Base-by-base conservation (phyloP, 768 basidiomycete species). In the Mycena epipterygia region DNA sequence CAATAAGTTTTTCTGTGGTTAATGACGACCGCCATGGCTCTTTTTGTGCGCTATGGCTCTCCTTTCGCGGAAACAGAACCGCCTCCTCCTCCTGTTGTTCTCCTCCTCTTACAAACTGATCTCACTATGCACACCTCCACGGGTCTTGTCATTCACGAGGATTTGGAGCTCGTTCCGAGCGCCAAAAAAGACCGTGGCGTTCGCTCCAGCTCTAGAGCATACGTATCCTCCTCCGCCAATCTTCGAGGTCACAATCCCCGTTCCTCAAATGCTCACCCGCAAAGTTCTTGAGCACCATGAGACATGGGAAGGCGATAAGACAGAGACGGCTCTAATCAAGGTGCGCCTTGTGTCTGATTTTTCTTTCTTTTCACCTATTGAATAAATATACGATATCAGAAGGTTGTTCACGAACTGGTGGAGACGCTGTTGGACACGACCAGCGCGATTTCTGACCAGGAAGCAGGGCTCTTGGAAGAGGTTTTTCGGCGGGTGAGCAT, bases 81-180 rank as follows among this genome's bases (percentile, higher is more conserved):
- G 48, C 70, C 65, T 13, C 70, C 70, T 62, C 51, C 64, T 39
- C 64, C 68, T 39, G 46, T 52, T 33, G 68, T 69, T n/a, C 23
- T 64, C 16, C 68, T 64, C 19, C 65, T 67, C 14, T 14, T 42
- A 8, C 70, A 71, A 29, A 71, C 70, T 2, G 70, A 67, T 56
- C 64, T 71, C 59, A 16, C 44, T 7, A 6, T 29, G 21, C 64
- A 25, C 39, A 58, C 52, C 29, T 71, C 60, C 44, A 39, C 60
- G 29, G 52, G 44, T 60, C 64, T 71, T 29, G 5, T 71, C 3
- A 67, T 71, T 33, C 70, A 71, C 56, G 59, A 71, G 46, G 65
- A 71, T 35, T 61, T 69, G 53, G 39, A 39, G 53, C 52, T 17
- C 27, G 44, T 48, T 16, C 52, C 44, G 37, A 64, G 37, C 37